A percentile compares a stretch with the other conserved stretches of the same genome.
These are phyloP conservation scores for Nicotiana benthamiana DNA, from an alignment of 257 asterid species.

Conservation along the genomic window DNA sequence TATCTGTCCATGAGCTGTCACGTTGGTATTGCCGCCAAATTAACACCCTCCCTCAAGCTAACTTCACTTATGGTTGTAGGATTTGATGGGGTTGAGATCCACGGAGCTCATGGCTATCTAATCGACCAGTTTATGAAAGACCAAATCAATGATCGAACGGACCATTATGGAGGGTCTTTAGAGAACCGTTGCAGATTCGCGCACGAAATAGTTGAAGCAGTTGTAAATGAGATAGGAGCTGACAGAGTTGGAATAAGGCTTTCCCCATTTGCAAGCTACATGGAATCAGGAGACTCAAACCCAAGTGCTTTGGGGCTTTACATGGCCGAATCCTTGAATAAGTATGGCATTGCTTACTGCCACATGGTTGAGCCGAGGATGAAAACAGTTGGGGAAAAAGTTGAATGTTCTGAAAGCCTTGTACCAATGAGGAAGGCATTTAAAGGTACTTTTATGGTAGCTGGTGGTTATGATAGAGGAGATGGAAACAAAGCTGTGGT, in stretches of 20 bases:
- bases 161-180: conserved; percentile 60
- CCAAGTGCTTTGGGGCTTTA: conserved; percentile 36
- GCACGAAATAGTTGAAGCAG: conserved; percentile 46
- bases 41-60: not conserved
- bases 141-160: conserved; percentile 53
- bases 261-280: conserved; percentile 43
- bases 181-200: conserved; percentile 67
- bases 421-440: conserved; percentile 23
- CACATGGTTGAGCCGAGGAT: conserved; percentile 24
- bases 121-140: conserved; percentile 73
- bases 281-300: conserved; percentile 45
- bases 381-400: not conserved
- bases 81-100: conserved; percentile 74
- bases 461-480: conserved; percentile 57
- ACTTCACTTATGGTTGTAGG: conserved; percentile 26
- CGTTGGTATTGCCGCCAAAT: not conserved
- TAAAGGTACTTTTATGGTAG: conserved; percentile 23
- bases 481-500: conserved; percentile 54
- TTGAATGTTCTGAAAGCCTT: conserved; percentile 2
- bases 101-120: conserved; percentile 65
- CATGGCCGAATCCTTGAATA: conserved; percentile 16
- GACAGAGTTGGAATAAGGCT: conserved; percentile 58
- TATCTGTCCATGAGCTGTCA: not conserved
- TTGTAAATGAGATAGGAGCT: conserved; percentile 39
- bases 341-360: conserved; percentile 8